Evolutionary conservation across 2,329 filamentous ascomycete species (phyloP).

Genomic region (Stenocarpella maydis): DNA sequence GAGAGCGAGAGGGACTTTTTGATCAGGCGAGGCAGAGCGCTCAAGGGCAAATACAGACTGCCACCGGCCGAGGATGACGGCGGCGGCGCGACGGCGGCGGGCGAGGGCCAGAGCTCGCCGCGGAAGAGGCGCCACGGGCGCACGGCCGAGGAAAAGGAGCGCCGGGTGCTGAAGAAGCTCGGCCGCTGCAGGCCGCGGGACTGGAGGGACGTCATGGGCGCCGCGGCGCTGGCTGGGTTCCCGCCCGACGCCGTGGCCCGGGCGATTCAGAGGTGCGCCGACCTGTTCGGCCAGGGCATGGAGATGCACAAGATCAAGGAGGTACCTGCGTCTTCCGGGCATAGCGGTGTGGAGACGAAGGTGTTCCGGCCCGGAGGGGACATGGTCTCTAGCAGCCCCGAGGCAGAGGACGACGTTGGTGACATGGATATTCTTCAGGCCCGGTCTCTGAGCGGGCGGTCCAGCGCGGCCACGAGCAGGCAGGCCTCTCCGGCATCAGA

Average conservation of each 20-base stretch:
- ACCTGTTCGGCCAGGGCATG: slow-evolving; percentile 79
- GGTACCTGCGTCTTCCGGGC: not conserved
- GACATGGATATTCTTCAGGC: slow-evolving; percentile 2
- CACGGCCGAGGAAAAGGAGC: slow-evolving; percentile 37
- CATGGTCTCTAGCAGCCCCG: slow-evolving; percentile 25
- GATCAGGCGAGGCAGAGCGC: slow-evolving; percentile 44
- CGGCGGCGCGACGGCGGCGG: slow-evolving; percentile 40
- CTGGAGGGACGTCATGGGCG: slow-evolving; percentile 86
- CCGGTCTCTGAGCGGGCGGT: slow-evolving; percentile 30
- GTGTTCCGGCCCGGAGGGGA: slow-evolving; percentile 44
- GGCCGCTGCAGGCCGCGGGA: slow-evolving; percentile 64
- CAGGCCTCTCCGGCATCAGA: not conserved
- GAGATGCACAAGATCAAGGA: slow-evolving; percentile 61
- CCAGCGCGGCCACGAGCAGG: slow-evolving; percentile 33
- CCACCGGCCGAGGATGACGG: slow-evolving; percentile 43
- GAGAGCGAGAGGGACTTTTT: slow-evolving; percentile 47
- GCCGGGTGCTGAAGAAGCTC: slow-evolving; percentile 33
- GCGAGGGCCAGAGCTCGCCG: slow-evolving; percentile 34
- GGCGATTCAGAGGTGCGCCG: slow-evolving; percentile 76
- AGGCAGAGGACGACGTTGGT: slow-evolving; percentile 33
- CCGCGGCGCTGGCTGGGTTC: slow-evolving; percentile 80
- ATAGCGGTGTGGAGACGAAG: slow-evolving; percentile 44
- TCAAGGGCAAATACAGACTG: slow-evolving; percentile 49
- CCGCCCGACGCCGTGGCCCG: slow-evolving; percentile 70
- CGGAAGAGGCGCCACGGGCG: slow-evolving; percentile 35